A percentile compares a stretch with the other conserved stretches of the same genome.
Evolutionary conservation across 352 stramenopile genomes (phyloP).

Genomic region (Phytophthora macrochlamydospora): DNA sequence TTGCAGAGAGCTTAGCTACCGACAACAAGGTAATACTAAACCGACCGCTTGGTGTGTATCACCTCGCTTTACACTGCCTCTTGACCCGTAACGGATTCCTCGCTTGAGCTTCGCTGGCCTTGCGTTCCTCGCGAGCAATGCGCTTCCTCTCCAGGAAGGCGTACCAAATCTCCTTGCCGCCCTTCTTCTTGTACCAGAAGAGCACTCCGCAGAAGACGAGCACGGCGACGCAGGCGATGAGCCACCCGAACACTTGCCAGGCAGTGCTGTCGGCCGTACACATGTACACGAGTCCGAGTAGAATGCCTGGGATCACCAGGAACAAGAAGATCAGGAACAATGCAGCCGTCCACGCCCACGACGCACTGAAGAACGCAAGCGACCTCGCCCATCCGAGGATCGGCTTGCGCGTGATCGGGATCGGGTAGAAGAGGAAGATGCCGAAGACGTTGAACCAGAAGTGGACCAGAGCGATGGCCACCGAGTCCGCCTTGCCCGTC

Average conservation of each 20-base stretch:
- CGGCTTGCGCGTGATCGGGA: conserved; percentile 1
- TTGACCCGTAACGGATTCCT: not conserved
- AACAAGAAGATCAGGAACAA: not conserved
- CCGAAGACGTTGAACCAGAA: conserved; percentile 3
- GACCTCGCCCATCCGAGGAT: not conserved
- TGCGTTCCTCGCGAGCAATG: conserved; percentile 13
- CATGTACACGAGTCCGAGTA: not conserved
- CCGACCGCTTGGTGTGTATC: too few species aligned
- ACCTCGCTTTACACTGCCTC: not conserved
- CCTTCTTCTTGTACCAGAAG: conserved; percentile 39
- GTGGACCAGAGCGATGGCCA: not conserved
- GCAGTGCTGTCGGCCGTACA: not conserved
- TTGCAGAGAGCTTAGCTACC: too few species aligned
- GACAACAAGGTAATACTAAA: too few species aligned
- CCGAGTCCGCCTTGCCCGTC: not conserved
- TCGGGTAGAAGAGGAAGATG: conserved; percentile 4
- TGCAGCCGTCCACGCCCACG: not conserved
- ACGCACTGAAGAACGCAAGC: conserved; percentile 1
- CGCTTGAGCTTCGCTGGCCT: not conserved
- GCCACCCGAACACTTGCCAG: not conserved
- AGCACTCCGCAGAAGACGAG: conserved; percentile 7
- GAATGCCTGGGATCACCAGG: not conserved
- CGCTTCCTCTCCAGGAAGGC: conserved; percentile 37
- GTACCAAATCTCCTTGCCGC: conserved; percentile 30
- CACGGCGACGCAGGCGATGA: conserved; percentile 13